Conservation (phyloP, 352 stramenopile genomes). For the Peronospora farinosa region DNA sequence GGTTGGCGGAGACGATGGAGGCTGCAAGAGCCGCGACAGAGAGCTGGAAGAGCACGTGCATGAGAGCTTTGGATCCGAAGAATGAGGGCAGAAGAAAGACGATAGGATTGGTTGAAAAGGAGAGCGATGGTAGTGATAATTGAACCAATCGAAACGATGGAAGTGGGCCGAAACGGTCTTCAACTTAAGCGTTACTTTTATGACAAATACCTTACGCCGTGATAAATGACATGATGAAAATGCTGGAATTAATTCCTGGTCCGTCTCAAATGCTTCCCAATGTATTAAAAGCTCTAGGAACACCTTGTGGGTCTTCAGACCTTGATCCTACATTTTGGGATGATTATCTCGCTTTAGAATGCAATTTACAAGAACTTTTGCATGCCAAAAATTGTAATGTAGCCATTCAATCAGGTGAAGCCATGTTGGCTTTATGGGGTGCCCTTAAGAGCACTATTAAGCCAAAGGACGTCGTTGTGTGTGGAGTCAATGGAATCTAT, state of each 20-base stretch:
- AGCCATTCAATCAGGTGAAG: slow-evolving; percentile 51
- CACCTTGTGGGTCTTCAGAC: slow-evolving; percentile 38
- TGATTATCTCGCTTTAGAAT: slow-evolving; percentile 44
- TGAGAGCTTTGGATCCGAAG: slow-evolving; percentile 20
- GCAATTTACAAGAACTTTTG: slow-evolving; percentile 30
- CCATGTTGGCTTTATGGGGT: slow-evolving; percentile 50
- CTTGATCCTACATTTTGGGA: slow-evolving; percentile 47
- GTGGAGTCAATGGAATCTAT: slow-evolving; percentile 43
- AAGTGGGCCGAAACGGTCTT: too few species aligned
- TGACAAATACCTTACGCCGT: too few species aligned
- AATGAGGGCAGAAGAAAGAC: slow-evolving; percentile 9
- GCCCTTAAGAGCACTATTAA: slow-evolving; percentile 41
- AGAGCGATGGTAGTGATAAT: neutral
- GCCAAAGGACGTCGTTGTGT: slow-evolving; percentile 40
- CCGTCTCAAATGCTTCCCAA: slow-evolving; percentile 37
- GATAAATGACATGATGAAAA: slow-evolving; percentile 1
- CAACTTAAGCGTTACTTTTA: too few species aligned
- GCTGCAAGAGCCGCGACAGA: slow-evolving; percentile 9
- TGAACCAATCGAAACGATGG: too few species aligned
- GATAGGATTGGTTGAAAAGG: slow-evolving; percentile 4
- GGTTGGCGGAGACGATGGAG: slow-evolving; percentile 12
- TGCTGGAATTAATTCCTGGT: slow-evolving; percentile 34
- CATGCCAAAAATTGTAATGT: slow-evolving; percentile 31
- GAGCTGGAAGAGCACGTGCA: slow-evolving; percentile 17
- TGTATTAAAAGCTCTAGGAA: slow-evolving; percentile 30